Evolutionary conservation across 352 stramenopile species (phyloP).

Genomic region (Elongisporangium prolatum): DNA sequence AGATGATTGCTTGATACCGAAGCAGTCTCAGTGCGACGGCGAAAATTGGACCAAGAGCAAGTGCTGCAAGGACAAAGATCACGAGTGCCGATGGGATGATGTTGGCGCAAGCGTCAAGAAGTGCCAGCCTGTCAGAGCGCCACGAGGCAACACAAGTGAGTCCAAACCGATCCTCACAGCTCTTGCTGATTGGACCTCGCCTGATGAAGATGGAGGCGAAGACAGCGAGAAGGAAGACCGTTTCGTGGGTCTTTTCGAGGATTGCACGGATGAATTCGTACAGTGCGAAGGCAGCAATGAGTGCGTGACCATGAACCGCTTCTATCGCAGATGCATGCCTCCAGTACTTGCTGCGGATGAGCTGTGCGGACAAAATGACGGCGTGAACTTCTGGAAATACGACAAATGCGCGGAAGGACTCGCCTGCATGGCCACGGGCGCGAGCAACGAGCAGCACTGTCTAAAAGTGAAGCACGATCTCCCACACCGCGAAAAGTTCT

Average conservation of each 20-base stretch:
- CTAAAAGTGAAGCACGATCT: not conserved
- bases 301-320: not conserved
- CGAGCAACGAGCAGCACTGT: not conserved
- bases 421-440: not conserved
- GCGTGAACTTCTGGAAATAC: conserved; percentile 3
- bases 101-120: not conserved
- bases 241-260: not conserved
- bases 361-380: conserved; percentile 1
- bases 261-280: not conserved
- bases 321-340: not conserved
- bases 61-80: conserved; percentile 2
- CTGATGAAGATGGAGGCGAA: not conserved
- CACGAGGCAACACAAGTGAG: not conserved
- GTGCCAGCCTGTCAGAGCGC: not conserved
- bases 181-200: not conserved
- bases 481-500: not conserved
- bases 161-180: not conserved
- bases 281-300: not conserved
- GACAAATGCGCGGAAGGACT: not conserved
- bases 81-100: conserved; percentile 3
- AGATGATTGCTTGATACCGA: not conserved
- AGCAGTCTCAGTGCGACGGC: conserved; percentile 5
- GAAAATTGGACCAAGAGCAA: conserved; percentile 5
- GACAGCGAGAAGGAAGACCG: not conserved
- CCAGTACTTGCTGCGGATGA: not conserved